These are phyloP conservation scores for Dunaliella salina DNA, from an alignment of 163 green algal genomes.

Conservation along the genomic window DNA sequence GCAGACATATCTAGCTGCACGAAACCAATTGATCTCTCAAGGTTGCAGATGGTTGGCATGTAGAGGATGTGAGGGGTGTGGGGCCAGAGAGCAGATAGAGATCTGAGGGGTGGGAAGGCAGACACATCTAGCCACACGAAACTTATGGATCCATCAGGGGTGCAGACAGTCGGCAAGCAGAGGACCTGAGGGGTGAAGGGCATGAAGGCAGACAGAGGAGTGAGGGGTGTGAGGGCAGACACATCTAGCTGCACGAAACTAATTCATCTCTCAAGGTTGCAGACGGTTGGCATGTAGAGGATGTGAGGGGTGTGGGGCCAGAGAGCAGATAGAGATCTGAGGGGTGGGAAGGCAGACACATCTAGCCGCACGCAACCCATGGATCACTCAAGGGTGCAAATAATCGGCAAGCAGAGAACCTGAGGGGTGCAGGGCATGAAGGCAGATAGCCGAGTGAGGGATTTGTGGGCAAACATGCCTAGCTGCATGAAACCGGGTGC, in stretches of 20 bases:
- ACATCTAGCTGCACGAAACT: constrained; percentile 52
- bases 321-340: too few relatives aligned
- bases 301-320: too few relatives aligned
- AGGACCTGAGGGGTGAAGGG: constrained; percentile 2
- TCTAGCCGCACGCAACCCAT: constrained; percentile 50
- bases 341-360: too few relatives aligned
- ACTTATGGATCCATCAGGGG: constrained; percentile 35
- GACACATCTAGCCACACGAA: constrained; percentile 50
- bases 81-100: too few relatives aligned
- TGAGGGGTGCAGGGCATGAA: too few relatives aligned
- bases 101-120: too few relatives aligned
- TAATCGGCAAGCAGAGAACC: constrained; percentile 40
- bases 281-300: constrained; percentile 46
- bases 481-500: constrained; percentile 49
- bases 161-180: constrained; percentile 41
- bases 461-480: constrained; percentile 15
- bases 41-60: constrained; percentile 39
- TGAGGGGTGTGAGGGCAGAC: neutral
- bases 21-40: constrained; percentile 42
- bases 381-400: constrained; percentile 35
- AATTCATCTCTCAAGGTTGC: constrained; percentile 31
- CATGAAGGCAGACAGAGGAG: too few relatives aligned
- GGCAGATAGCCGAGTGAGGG: too few relatives aligned
- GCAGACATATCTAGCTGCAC: constrained; percentile 43
- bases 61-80: constrained; percentile 48